Conservation (phyloP, 352 stramenopile genomes). For the Phytophthora boehmeriae region DNA sequence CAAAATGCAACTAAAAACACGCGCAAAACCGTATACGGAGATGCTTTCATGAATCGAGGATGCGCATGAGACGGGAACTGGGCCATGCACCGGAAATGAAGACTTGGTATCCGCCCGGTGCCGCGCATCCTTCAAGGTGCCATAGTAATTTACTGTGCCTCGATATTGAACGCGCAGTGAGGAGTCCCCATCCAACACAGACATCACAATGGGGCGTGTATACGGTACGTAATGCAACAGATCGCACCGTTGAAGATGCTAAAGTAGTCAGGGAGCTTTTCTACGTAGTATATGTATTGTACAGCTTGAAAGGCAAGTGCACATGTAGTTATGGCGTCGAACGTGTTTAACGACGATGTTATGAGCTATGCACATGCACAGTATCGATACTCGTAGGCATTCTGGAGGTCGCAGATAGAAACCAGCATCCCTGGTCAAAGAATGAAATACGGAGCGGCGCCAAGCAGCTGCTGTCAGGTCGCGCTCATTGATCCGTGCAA, state of each 20-base stretch:
- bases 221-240: not conserved
- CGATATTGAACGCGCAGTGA: too few species aligned
- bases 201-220: not conserved
- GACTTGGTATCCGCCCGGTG: conserved; percentile 12
- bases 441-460: conserved; percentile 21
- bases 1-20: conserved; percentile 8
- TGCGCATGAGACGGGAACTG: not conserved
- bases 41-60: conserved; percentile 17
- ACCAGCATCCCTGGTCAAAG: conserved; percentile 3
- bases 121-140: conserved; percentile 26
- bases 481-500: conserved; percentile 19
- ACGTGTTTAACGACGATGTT: conserved; percentile 7
- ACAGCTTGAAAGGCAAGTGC: too few species aligned
- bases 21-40: conserved; percentile 31
- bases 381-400: conserved; percentile 15
- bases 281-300: too few species aligned
- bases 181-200: conserved; percentile 5
- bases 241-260: conserved; percentile 13
- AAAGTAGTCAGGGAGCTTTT: conserved; percentile 14
- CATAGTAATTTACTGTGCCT: conserved; percentile 4
- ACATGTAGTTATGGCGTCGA: conserved; percentile 1
- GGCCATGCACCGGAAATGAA: conserved; percentile 23
- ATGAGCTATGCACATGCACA: conserved; percentile 14
- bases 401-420: conserved; percentile 6
- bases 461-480: conserved; percentile 25